Evolutionary conservation across 305 asterid genomes (phyloP).

Genomic region (Stenogyne calaminthoides): DNA sequence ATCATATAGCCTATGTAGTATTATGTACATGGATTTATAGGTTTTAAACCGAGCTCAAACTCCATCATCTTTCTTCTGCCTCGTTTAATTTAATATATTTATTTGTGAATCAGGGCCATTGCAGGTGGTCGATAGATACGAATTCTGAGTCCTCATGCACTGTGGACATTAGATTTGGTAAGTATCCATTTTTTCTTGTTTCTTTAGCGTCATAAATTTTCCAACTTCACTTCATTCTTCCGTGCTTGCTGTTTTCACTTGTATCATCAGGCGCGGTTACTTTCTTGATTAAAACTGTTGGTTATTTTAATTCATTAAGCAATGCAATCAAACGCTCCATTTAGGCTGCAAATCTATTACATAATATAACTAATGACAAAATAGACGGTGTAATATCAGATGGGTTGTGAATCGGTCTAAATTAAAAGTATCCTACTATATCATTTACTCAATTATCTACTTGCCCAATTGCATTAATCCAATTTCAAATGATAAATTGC

Average conservation of each 20-base stretch:
- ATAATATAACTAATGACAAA: neutral
- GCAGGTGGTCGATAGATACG: slow-evolving; percentile 69
- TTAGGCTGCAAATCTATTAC: slow-evolving; percentile 1
- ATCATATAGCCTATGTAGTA: neutral
- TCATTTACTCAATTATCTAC: neutral
- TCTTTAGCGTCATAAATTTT: neutral
- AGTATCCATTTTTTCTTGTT: slow-evolving; percentile 29
- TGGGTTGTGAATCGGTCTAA: neutral
- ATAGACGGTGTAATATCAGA: neutral
- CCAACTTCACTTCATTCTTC: neutral
- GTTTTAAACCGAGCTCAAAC: neutral
- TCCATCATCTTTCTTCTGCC: slow-evolving; percentile 4
- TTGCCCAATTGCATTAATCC: neutral
- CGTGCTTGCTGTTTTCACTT: slow-evolving; percentile 13
- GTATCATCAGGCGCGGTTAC: neutral
- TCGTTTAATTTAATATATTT: slow-evolving; percentile 17
- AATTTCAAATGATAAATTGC: slow-evolving; percentile 1
- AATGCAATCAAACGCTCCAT: neutral
- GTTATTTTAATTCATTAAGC: neutral
- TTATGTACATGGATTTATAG: neutral
- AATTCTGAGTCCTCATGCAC: slow-evolving; percentile 64
- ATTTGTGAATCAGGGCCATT: slow-evolving; percentile 67
- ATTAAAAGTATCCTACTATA: neutral
- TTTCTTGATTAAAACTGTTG: neutral
- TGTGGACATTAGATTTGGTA: slow-evolving; percentile 81